Percentiles rank a stretch among this genome's conserved stretches.
These are phyloP conservation scores for Agastache rugosa DNA, from an alignment of 257 asterid species.

Conservation along the genomic window DNA sequence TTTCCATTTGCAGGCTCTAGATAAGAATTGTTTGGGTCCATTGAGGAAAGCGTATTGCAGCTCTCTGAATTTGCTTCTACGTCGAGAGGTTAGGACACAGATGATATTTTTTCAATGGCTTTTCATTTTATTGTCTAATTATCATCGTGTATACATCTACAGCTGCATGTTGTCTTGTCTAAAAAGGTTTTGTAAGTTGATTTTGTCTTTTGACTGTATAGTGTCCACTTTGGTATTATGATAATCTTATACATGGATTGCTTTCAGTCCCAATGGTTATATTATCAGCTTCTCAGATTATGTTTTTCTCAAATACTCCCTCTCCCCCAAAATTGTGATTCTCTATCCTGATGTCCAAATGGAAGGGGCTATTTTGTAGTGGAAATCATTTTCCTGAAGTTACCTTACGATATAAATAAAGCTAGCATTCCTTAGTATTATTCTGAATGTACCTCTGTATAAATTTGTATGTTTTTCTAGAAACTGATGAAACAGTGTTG, in stretches of 20 bases:
- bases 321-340: background rate
- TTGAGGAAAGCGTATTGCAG: constrained; percentile 97
- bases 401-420: constrained; percentile 9
- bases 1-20: constrained; percentile 77
- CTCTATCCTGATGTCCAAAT: constrained; percentile 8
- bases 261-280: background rate
- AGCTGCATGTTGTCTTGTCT: constrained; percentile 26
- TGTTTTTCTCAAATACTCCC: constrained; percentile 10
- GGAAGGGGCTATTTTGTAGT: background rate
- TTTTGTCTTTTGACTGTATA: background rate
- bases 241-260: constrained; percentile 18
- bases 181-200: constrained; percentile 20
- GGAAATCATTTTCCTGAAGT: background rate
- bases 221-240: background rate
- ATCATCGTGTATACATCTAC: constrained; percentile 18
- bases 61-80: constrained; percentile 93
- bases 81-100: constrained; percentile 82
- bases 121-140: constrained; percentile 29
- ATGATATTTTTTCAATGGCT: constrained; percentile 37
- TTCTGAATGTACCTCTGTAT: constrained; percentile 24
- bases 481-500: background rate
- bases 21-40: constrained; percentile 84
- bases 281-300: constrained; percentile 22
- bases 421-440: background rate
- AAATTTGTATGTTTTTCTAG: background rate